Evolutionary conservation across 306 rosid species (phyloP).

Genomic region (Quillaja saponaria): DNA sequence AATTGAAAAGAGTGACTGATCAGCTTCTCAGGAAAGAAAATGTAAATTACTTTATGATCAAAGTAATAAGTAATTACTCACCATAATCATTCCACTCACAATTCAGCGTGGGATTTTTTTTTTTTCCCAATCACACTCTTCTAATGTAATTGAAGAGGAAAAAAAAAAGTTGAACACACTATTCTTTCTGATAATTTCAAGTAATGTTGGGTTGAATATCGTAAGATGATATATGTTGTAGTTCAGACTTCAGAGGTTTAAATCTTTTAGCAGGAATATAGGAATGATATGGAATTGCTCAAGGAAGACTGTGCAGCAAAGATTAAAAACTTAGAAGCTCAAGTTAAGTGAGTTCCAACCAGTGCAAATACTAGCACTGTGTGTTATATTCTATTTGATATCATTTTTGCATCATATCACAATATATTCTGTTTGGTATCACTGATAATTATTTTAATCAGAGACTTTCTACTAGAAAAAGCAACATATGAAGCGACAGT

Average conservation of each 20-base stretch:
- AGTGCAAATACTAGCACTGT: background rate
- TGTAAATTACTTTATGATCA: slow-evolving; percentile 36
- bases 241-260: slow-evolving; percentile 17
- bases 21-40: slow-evolving; percentile 42
- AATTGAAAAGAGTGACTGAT: slow-evolving; percentile 43
- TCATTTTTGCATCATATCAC: slow-evolving; percentile 1
- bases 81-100: too few species aligned
- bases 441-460: slow-evolving; percentile 30
- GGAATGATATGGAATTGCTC: slow-evolving; percentile 47
- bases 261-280: slow-evolving; percentile 42
- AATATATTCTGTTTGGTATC: slow-evolving; percentile 9
- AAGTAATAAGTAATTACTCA: background rate
- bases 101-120: too few species aligned
- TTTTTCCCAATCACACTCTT: too few species aligned
- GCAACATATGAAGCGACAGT: slow-evolving; percentile 50
- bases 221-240: background rate
- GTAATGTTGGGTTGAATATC: background rate
- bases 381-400: too few species aligned
- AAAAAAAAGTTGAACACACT: background rate
- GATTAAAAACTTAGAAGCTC: slow-evolving; percentile 51
- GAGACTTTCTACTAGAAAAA: slow-evolving; percentile 52
- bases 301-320: slow-evolving; percentile 49
- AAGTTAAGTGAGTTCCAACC: slow-evolving; percentile 50
- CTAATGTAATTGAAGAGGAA: slow-evolving; percentile 17
- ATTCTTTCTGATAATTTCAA: background rate